Percentiles rank a stretch among this genome's conserved stretches.
Evolutionary conservation across 495 filamentous ascomycete species (phyloP).

Genomic region (Antarctomyces pellizariae): DNA sequence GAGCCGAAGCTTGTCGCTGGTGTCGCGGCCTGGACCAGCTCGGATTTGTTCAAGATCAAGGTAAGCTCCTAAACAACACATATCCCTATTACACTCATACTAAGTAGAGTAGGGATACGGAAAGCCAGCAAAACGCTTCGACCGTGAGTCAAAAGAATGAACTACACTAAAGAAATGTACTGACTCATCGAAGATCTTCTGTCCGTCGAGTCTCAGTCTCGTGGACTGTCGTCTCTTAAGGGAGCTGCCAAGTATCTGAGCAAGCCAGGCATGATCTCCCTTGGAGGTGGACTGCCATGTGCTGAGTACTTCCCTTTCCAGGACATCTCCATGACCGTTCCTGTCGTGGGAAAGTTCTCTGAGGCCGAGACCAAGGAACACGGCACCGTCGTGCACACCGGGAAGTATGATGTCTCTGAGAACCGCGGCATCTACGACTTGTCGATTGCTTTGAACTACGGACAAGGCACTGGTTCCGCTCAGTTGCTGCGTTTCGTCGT

Average conservation of each 20-base stretch:
- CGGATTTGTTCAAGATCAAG: constrained; percentile 65
- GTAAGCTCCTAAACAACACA: constrained; percentile 17
- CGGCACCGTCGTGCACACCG: constrained; percentile 33
- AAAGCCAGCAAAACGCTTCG: constrained; percentile 69
- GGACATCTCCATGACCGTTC: constrained; percentile 42
- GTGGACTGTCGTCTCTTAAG: constrained; percentile 49
- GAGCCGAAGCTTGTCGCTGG: constrained; percentile 41
- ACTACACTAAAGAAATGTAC: not conserved
- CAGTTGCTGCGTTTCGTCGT: constrained; percentile 75
- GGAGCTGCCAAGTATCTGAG: constrained; percentile 51
- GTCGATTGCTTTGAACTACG: constrained; percentile 41
- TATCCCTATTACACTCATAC: too few species aligned
- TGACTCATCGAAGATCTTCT: constrained; percentile 24
- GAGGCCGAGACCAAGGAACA: constrained; percentile 31
- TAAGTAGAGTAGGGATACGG: constrained; percentile 18
- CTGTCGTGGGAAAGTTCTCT: constrained; percentile 38
- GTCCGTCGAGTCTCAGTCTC: constrained; percentile 27
- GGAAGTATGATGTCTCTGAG: constrained; percentile 59
- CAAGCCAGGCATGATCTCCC: constrained; percentile 53
- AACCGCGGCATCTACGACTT: constrained; percentile 36
- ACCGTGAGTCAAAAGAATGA: constrained; percentile 37
- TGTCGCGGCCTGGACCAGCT: constrained; percentile 54
- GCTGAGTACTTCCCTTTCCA: constrained; percentile 77
- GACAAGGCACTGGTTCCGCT: constrained; percentile 60
- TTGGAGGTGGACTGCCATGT: constrained; percentile 81